A percentile compares a stretch with the other conserved stretches of the same genome.
These are phyloP conservation scores for Xerocomellus intermedius DNA, from an alignment of 768 basidiomycete species.

Conservation along the genomic window DNA sequence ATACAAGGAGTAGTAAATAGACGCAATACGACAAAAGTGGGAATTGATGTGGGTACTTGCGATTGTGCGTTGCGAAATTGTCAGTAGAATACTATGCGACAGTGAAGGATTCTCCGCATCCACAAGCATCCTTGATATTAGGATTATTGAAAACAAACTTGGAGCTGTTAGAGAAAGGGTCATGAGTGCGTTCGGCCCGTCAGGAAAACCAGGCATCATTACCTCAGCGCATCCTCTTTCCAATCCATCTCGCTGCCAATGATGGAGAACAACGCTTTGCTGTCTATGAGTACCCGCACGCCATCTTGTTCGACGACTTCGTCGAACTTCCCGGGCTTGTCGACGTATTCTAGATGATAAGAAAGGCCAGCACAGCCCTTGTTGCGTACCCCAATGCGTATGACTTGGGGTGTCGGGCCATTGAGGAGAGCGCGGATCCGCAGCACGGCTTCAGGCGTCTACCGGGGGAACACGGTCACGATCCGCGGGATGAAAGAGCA, in stretches of 20 bases:
- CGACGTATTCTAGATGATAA: constrained; percentile 92
- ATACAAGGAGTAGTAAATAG: constrained; percentile 24
- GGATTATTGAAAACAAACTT: constrained; percentile 87
- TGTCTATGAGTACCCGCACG: constrained; percentile 90
- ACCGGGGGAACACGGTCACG: background rate
- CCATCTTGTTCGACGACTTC: constrained; percentile 97
- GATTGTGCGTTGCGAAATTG: constrained; percentile 6
- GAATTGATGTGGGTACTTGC: constrained; percentile 12
- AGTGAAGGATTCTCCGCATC: constrained; percentile 91
- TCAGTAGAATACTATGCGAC: constrained; percentile 35
- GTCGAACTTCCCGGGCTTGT: constrained; percentile 86
- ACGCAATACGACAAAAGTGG: background rate
- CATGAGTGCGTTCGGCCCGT: constrained; percentile 2
- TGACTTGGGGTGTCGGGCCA: constrained; percentile 86
- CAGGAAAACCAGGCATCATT: background rate
- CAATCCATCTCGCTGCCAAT: constrained; percentile 99
- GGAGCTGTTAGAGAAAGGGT: constrained; percentile 45
- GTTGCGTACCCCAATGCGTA: constrained; percentile 94
- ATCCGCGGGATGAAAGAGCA: background rate
- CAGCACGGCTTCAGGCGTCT: constrained; percentile 80
- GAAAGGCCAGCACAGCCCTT: constrained; percentile 93
- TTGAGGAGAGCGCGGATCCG: constrained; percentile 71
- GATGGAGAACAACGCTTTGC: constrained; percentile 95
- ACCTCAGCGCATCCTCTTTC: constrained; percentile 91
- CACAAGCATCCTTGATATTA: constrained; percentile 92